Conservation (phyloP, 2,329 filamentous ascomycete species). For the Trichophyton simii region DNA sequence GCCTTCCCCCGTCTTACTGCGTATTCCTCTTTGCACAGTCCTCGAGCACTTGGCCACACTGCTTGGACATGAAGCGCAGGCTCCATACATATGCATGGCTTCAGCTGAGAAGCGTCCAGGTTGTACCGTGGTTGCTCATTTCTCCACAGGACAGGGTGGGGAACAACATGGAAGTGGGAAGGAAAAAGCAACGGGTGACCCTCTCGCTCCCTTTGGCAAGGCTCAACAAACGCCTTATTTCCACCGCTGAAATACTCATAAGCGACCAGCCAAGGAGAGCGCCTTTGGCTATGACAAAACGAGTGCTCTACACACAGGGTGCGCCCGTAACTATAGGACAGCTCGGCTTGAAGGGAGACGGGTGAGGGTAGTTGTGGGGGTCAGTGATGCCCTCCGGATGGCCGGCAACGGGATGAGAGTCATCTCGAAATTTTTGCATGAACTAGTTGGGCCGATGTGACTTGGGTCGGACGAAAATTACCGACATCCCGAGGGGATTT, state of each 20-base stretch:
- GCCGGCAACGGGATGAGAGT: not conserved
- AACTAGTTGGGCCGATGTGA: not conserved
- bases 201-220: not conserved
- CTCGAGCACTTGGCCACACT: not conserved
- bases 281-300: not conserved
- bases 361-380: not conserved
- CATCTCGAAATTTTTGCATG: not conserved
- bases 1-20: not conserved
- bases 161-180: not conserved
- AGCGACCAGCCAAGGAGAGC: not conserved
- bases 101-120: not conserved
- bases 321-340: not conserved
- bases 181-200: not conserved
- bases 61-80: not conserved
- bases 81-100: not conserved
- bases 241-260: not conserved
- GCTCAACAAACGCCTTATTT: not conserved
- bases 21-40: not conserved
- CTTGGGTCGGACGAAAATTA: not conserved
- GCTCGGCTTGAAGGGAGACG: not conserved
- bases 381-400: not conserved
- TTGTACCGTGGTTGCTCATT: not conserved
- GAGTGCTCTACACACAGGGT: not conserved
- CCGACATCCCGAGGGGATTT: not conserved
- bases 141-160: not conserved